Base-by-base conservation (phyloP, 768 basidiomycete species). In the Kockovaella imperatae region DNA sequence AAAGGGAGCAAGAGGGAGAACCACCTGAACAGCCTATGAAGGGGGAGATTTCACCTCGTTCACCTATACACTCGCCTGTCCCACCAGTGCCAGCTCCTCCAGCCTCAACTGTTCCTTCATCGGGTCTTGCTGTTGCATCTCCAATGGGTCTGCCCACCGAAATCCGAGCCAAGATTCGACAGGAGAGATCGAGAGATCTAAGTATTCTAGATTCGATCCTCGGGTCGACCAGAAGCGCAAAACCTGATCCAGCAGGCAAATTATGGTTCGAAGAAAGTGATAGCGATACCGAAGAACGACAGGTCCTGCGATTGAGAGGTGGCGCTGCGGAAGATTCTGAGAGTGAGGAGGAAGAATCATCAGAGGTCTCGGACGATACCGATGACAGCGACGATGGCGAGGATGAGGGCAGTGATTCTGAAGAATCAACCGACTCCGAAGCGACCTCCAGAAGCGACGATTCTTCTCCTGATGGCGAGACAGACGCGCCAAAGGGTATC, bases 221-320 rank as follows among this genome's bases (percentile, higher is more conserved):
- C 10, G 24, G 40, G 23, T 11, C 25, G 6, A 28, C 10, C 18
- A 10, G 10, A 6, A 26, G 18, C 23, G 23, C 10, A 13, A 28
- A 42, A 11, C 25, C 50, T 3, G 28, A 32, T 41, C 26, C 44
- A 2, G 39, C 20, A 10, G 26, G 36, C 29, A 41, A 49, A 28
- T 51, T 53, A 31, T 59, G 50, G 53, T 54, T 43, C 28, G 42
- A 31, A 5, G 58, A 59, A 28, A 45, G 43, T 44, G 50, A 52
- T 29, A 38, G 38, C 17, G 53, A 48, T 21, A 45, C 46, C 2
- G 49, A 42, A 20, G 31, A 28, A 14, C 35, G 2, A 40, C 14
- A 35, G 21, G 17, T 32, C 8, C 17, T 49, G 48, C 3, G 48
- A 25, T 42, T 49, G 21, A 28, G 48, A 13, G 48, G 48, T 42